Base-by-base conservation (phyloP, 1,284 basidiomycete species). In the Peniophora sp. region DNA sequence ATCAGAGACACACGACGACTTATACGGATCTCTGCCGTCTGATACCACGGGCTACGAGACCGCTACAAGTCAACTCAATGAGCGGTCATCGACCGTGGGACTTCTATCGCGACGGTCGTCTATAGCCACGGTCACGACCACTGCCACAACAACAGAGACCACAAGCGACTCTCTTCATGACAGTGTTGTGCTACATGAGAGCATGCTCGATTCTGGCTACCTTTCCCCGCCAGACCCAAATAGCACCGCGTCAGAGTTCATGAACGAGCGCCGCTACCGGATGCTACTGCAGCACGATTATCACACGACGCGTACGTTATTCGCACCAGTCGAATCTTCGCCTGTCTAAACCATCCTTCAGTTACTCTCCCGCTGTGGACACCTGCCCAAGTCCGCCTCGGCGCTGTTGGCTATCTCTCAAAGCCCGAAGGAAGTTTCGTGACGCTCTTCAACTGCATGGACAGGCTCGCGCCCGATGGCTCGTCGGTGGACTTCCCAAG, bases 341-440 rank as follows among this genome's bases (percentile, higher is more conserved):
- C 27, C 27, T 32, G 27, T 32, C 27, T 6, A 6, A 32, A 32
- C 47, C 53, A 8, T 10, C 27, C 17, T 45, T 2, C 52, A 88
- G 86, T 89, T 54, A 81, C 73, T 0, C 66, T 88, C 6, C 82
- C 87, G 1, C 64, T 90, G 2, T 91, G 86, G 88, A 71, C 72
- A 2, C 88, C 88, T 1, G 64, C 72, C 1, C 68, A 58, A 2
- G 73, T 90, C 2, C 61, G 69, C 14, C 63, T 90, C 1, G 88
- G 88, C 3, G 78, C 82, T 1, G 79, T 92, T 1, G 88, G 88
- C 3, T 90, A 85, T 60, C 67, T 88, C 24, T 70, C 69, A 18
- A 85, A 79, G 54, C 75, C 81, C 0, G 64, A 63, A 12, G 88
- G 88, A 1, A 61, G 65, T 24, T 92, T 91, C 57, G 65, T 86